phyloP scores from a whole-genome alignment of 108 stramenopile genomes.

The Mediolabrus comicus region DNA sequence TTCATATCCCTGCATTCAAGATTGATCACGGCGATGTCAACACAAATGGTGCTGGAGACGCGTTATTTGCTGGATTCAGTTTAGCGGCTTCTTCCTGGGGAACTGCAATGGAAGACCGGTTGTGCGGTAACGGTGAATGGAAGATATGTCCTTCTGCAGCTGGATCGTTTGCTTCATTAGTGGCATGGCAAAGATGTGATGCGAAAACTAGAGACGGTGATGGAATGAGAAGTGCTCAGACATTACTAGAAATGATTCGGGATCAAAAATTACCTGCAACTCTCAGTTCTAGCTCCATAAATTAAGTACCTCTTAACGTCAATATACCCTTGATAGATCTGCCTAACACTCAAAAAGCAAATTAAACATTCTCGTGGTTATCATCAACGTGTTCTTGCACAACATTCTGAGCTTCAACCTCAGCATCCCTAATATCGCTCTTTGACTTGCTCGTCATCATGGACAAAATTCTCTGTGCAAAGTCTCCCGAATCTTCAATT shows the following conservation, averaged over 20 bases:
- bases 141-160: slow-evolving; percentile 19
- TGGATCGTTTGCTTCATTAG: slow-evolving; percentile 37
- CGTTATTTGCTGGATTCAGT: slow-evolving; percentile 48
- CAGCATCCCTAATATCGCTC: slow-evolving; percentile 34
- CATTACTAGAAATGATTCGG: slow-evolving; percentile 28
- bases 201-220: slow-evolving; percentile 33
- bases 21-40: slow-evolving; percentile 33
- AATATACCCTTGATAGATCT: neutral
- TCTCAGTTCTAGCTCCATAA: neutral
- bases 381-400: neutral
- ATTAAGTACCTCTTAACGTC: too few relatives aligned
- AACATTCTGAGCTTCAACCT: slow-evolving; percentile 20
- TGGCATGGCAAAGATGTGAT: slow-evolving; percentile 41
- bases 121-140: slow-evolving; percentile 12
- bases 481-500: slow-evolving; percentile 80
- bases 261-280: slow-evolving; percentile 13
- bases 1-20: slow-evolving; percentile 39
- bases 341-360: neutral
- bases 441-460: slow-evolving; percentile 66
- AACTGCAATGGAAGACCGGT: neutral
- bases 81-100: slow-evolving; percentile 42
- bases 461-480: slow-evolving; percentile 84
- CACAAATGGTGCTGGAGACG: slow-evolving; percentile 51
- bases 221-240: slow-evolving; percentile 35
- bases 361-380: slow-evolving; percentile 7